Conservation (phyloP, 208 protist species). For the Naegleria fowleri region DNA sequence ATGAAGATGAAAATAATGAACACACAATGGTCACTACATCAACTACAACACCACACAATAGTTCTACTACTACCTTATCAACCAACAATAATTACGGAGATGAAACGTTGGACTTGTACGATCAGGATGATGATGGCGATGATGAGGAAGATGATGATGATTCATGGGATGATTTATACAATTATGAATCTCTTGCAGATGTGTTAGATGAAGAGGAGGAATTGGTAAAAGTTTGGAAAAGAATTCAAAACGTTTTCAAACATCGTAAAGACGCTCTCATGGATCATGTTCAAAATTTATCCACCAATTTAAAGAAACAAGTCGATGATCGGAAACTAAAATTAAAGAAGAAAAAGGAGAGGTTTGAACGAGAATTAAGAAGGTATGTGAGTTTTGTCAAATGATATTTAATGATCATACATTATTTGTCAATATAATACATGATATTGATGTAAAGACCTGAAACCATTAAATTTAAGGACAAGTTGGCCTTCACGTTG, state of each 20-base stretch:
- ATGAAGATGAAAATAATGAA: no score
- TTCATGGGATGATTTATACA: background rate
- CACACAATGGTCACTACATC: no score
- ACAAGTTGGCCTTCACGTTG: slow-evolving; percentile 3
- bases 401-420: no score
- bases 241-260: background rate
- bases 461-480: background rate
- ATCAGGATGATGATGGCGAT: background rate
- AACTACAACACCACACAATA: no score
- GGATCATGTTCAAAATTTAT: background rate
- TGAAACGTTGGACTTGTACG: no score
- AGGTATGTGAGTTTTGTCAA: no score
- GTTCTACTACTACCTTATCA: no score
- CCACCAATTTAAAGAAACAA: background rate
- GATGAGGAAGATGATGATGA: background rate
- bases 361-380: background rate
- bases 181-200: background rate
- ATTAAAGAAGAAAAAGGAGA: background rate
- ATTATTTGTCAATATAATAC: no score
- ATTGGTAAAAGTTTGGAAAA: background rate
- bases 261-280: background rate
- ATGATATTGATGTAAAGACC: no score
- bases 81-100: no score
- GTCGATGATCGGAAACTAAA: background rate
- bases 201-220: background rate